Base-by-base conservation (phyloP, 169 alveolate genomes). In the Eimeria necatrix region DNA sequence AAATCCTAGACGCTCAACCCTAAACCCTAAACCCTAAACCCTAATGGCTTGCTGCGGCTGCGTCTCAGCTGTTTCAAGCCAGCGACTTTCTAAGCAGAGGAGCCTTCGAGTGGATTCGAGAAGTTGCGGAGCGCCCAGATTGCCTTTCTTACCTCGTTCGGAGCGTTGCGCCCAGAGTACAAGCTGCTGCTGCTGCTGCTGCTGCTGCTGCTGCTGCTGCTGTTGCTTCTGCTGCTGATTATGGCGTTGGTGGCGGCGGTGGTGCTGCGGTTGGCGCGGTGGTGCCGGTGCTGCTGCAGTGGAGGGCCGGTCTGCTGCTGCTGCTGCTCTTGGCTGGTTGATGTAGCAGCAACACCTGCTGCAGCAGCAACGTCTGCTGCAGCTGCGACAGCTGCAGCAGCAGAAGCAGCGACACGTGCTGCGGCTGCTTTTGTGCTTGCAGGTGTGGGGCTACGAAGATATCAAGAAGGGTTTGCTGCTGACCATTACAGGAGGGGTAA, bases 401-500 rank as follows among this genome's bases (percentile, higher is more conserved):
- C 41, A 32, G n/a, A n/a, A n/a, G 41, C 41, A 0, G n/a, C 12
- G 32, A 8, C 14, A n/a, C 9, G 9, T 68, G 78, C 32, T 7
- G 12, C n/a, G 0, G 78, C n/a, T 3, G 12, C 41, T 16, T 16
- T 3, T 4, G 87, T 76, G 24, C 24, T 4, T 26, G 87, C 93
- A 93, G 90, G 99, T 99, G 41, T 98, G 98, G 97, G 99, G 99
- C 5, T 98, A 98, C 95, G 97, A 97, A 26, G 99, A 99, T 95
- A 98, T 99, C 24, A 99, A 99, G 96, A 99, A 99, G 96, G 99
- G 99, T 60, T 97, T 99, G 61, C 96, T 99, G 86, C 97, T 99
- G 76, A 97, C 98, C 98, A 95, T 99, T 97, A 98, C 98, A 56
- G 99, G 99, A 18, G 99, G 99, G 52, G 99, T 99, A 4, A 98